Evolutionary conservation across 2,329 filamentous ascomycete species (phyloP).

Genomic region (Clathrospora elynae): DNA sequence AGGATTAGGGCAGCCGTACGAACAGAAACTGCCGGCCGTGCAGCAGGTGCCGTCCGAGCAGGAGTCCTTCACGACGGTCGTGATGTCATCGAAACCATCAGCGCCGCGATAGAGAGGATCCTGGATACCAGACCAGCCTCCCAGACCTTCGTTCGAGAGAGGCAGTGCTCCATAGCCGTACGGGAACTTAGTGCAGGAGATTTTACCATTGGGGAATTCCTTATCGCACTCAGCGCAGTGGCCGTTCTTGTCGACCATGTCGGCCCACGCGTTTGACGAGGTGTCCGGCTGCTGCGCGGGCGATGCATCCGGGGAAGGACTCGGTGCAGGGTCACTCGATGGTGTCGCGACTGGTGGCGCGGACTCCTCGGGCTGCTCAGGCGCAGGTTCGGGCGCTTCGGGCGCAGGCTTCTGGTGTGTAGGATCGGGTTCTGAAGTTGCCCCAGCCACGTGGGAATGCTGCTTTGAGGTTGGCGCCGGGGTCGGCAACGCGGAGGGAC

Average conservation of each 20-base stretch:
- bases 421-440: constrained; percentile 8
- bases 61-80: constrained; percentile 67
- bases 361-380: background rate
- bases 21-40: constrained; percentile 72
- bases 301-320: constrained; percentile 34
- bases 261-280: constrained; percentile 18
- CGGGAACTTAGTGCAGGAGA: constrained; percentile 76
- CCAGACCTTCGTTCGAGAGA: constrained; percentile 69
- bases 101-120: constrained; percentile 46
- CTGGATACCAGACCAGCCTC: constrained; percentile 83
- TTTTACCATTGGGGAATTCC: constrained; percentile 75
- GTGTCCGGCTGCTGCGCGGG: constrained; percentile 21
- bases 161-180: constrained; percentile 77
- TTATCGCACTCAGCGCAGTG: constrained; percentile 60
- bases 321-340: constrained; percentile 8
- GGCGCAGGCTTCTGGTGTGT: background rate
- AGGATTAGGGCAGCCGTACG: constrained; percentile 88
- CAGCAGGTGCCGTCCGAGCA: constrained; percentile 63
- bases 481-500: constrained; percentile 23
- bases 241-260: constrained; percentile 30
- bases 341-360: constrained; percentile 8
- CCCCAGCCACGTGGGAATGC: constrained; percentile 6
- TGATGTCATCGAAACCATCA: constrained; percentile 60
- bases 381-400: background rate
- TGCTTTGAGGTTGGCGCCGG: constrained; percentile 18